Evolutionary conservation across 192 early-diverging fungal genomes (phyloP), one percentile per base, ranked within the genome.

Genomic region (Backusella morwellensis): DNA sequence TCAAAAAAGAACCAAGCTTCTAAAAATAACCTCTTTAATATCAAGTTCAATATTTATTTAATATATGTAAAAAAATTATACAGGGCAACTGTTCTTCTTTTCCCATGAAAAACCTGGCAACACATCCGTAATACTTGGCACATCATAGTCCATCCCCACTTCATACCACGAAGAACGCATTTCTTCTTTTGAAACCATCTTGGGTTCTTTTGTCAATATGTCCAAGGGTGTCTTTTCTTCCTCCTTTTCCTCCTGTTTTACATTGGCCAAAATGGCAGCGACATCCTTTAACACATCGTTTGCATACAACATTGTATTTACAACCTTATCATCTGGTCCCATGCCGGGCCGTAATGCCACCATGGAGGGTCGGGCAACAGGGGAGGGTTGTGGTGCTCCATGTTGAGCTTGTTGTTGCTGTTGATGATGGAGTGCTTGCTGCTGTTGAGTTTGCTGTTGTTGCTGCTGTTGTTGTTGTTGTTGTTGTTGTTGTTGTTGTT

Each of bases 271-370:
- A 4, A 75, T 75, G 15, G 74, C 21, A 8, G 74, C 35, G 0
- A 75, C 40, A 35, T 75, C 74, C 66, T 75, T 75, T 15, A 75
- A 47, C 0, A 75, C 74, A 75, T 75, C 74, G 23, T 75, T 75
- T n/a, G 74, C 40, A 47, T 67, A 75, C 15, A 75, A 15, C 63
- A 67, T 75, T 14, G 70, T 50, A 47, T 75, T 75, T 1, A 42
- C 23, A 3, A 75, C 67, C 23, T 66, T 68, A 21, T 75, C 74
- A 50, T 50, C 70, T 0, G 70, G 42, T 50, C 70, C 70, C 42
- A 72, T 72, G 3, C 70, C 70, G 17, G 70, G 70, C 2, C 70
- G 9, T 17, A 72, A 29, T 35, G 34, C 67, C 34, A 34, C 29
- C 35, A 68, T 68, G 12, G 67, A 35, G 1, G 29, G 67, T 36